Evolutionary conservation across 768 basidiomycete genomes (phyloP).

Genomic region (Sarcomyxa edulis): DNA sequence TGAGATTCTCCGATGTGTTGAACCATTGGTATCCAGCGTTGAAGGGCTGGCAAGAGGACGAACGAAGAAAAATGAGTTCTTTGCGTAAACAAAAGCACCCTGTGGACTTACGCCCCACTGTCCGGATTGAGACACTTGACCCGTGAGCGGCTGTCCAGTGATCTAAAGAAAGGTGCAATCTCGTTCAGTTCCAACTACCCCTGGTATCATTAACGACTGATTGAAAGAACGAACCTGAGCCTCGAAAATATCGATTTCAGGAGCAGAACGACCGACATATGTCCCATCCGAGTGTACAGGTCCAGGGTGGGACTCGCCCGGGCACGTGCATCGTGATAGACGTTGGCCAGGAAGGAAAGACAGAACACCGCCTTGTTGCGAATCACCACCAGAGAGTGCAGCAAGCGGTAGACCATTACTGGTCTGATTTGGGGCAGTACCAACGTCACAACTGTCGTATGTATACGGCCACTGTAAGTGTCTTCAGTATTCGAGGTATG

Average conservation of each 20-base stretch:
- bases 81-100: slow-evolving; percentile 1
- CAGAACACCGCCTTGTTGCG: slow-evolving; percentile 43
- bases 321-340: slow-evolving; percentile 85
- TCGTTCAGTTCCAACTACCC: too few species aligned
- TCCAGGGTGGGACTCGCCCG: slow-evolving; percentile 83
- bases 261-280: slow-evolving; percentile 76
- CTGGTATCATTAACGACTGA: neutral
- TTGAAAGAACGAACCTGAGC: slow-evolving; percentile 46
- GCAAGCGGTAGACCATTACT: slow-evolving; percentile 56
- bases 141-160: slow-evolving; percentile 22
- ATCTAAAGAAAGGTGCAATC: neutral
- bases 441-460: slow-evolving; percentile 87
- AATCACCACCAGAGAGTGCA: slow-evolving; percentile 59
- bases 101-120: slow-evolving; percentile 65
- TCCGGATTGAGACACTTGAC: slow-evolving; percentile 76
- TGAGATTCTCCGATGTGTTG: slow-evolving; percentile 54
- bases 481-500: neutral
- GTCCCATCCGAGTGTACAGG: slow-evolving; percentile 73
- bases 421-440: slow-evolving; percentile 85
- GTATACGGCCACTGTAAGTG: slow-evolving; percentile 69
- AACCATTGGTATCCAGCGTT: slow-evolving; percentile 68
- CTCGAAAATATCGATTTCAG: slow-evolving; percentile 91
- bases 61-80: slow-evolving; percentile 3
- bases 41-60: slow-evolving; percentile 50
- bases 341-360: slow-evolving; percentile 88